phyloP scores from a whole-genome alignment of 176 grass and related monocot species.

The maize (Zea mays) region DNA sequence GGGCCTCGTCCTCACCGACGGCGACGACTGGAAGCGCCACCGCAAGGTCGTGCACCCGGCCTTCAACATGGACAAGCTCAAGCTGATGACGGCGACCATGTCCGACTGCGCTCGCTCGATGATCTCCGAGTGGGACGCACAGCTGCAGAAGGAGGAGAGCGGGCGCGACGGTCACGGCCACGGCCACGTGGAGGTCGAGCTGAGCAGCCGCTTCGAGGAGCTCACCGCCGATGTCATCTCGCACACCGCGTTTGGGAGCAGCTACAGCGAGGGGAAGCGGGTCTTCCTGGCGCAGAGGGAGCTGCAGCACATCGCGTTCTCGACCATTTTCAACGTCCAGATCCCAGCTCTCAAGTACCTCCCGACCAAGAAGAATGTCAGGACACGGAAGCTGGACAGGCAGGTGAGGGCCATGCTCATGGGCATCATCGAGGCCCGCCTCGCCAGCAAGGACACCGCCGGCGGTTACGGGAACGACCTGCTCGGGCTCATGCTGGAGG shows the following conservation, averaged over 20 bases:
- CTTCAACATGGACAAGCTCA: not conserved
- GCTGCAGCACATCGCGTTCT: slow-evolving; percentile 15
- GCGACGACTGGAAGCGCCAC: not conserved
- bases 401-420: slow-evolving; percentile 4
- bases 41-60: not conserved
- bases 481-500: slow-evolving; percentile 38
- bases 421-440: slow-evolving; percentile 6
- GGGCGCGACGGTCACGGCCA: not conserved
- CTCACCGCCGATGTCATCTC: not conserved
- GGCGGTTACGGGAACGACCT: slow-evolving; percentile 34
- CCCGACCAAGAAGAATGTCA: slow-evolving; percentile 23
- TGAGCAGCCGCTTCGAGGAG: not conserved
- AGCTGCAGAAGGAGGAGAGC: not conserved
- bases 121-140: slow-evolving; percentile 39
- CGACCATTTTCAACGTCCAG: not conserved
- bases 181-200: not conserved
- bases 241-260: not conserved
- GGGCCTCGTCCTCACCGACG: not conserved
- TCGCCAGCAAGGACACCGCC: not conserved
- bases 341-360: slow-evolving; percentile 24
- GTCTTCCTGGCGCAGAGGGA: slow-evolving; percentile 1
- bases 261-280: not conserved
- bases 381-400: slow-evolving; percentile 24
- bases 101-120: slow-evolving; percentile 31
- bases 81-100: slow-evolving; percentile 4